Percentiles rank a stretch among this genome's conserved stretches.
Evolutionary conservation across 2,329 filamentous ascomycete species (phyloP).

Genomic region (Colletotrichum shisoi): DNA sequence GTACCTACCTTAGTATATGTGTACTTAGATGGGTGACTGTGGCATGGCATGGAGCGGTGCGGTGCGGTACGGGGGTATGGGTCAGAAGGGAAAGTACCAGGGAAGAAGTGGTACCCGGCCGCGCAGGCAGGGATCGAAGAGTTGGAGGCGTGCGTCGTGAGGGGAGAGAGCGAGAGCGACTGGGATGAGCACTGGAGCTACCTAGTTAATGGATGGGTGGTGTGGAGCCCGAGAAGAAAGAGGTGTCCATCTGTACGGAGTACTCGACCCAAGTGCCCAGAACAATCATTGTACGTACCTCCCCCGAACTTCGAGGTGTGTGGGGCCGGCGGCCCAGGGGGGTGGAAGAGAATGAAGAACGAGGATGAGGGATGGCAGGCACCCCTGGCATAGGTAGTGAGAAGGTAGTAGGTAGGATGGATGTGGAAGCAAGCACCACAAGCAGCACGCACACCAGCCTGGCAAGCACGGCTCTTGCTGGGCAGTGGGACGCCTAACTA

Average conservation of each 20-base stretch:
- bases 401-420: slow-evolving; percentile 1
- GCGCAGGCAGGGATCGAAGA: slow-evolving; percentile 11
- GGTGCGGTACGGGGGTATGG: slow-evolving; percentile 30
- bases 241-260: neutral
- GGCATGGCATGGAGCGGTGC: slow-evolving; percentile 33
- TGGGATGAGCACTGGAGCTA: neutral
- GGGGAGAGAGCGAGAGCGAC: neutral
- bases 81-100: slow-evolving; percentile 22
- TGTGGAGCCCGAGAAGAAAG: neutral
- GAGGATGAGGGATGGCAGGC: slow-evolving; percentile 7
- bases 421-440: neutral
- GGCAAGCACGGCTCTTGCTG: neutral
- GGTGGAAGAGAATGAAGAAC: slow-evolving; percentile 17
- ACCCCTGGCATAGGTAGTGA: neutral
- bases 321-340: slow-evolving; percentile 9
- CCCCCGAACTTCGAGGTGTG: slow-evolving; percentile 2
- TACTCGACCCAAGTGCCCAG: neutral
- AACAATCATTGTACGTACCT: neutral
- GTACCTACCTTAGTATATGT: neutral
- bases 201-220: neutral
- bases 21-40: slow-evolving; percentile 17
- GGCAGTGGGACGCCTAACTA: neutral
- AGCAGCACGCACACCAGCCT: neutral
- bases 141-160: slow-evolving; percentile 1
- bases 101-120: slow-evolving; percentile 15